Percentiles rank a stretch among this genome's conserved stretches.
Conservation (phyloP, 148 eudicot genomes). For the Camellia sinensis region DNA sequence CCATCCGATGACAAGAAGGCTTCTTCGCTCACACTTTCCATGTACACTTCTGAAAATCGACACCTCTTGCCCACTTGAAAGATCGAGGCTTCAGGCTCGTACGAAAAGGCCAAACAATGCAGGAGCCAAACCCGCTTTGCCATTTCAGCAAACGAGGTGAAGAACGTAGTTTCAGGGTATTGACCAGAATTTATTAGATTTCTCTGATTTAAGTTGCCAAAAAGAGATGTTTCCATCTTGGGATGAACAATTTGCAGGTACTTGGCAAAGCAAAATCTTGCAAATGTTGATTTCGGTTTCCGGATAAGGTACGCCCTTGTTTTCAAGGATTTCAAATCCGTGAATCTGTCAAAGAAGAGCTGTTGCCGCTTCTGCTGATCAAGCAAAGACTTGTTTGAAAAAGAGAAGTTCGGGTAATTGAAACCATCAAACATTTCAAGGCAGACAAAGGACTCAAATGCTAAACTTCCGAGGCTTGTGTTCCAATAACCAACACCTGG, state of each 20-base stretch:
- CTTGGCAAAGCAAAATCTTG: conserved; percentile 64
- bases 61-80: conserved; percentile 57
- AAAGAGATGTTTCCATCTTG: conserved; percentile 79
- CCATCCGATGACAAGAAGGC: conserved; percentile 33
- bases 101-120: conserved; percentile 75
- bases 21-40: conserved; percentile 84
- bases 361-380: conserved; percentile 33
- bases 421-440: conserved; percentile 80
- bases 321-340: conserved; percentile 55
- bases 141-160: conserved; percentile 53
- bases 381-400: conserved; percentile 38
- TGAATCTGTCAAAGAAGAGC: conserved; percentile 68
- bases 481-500: conserved; percentile 61
- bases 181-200: conserved; percentile 53
- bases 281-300: conserved; percentile 75
- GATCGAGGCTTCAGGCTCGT: conserved; percentile 53
- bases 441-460: conserved; percentile 84
- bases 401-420: conserved; percentile 50
- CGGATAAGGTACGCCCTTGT: conserved; percentile 57
- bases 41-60: conserved; percentile 79
- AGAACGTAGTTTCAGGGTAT: conserved; percentile 59
- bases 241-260: conserved; percentile 74
- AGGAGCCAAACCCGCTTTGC: conserved; percentile 80
- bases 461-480: conserved; percentile 49
- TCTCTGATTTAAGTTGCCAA: conserved; percentile 61